phyloP scores from a whole-genome alignment of 2,329 filamentous ascomycete species.

The Exophiala dermatitidis region DNA sequence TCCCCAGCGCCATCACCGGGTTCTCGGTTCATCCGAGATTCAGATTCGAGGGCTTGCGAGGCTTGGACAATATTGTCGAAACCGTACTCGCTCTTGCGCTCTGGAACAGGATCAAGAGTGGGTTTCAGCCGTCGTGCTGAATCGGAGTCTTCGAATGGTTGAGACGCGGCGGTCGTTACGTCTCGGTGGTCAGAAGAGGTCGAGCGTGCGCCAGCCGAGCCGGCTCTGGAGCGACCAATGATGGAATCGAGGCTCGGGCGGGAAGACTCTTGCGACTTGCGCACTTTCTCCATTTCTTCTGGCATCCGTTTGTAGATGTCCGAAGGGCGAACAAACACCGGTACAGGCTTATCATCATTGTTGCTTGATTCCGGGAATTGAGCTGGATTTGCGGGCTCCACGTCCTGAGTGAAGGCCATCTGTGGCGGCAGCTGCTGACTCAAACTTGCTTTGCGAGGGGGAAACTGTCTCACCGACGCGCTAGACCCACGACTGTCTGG shows the following conservation, averaged over 20 bases:
- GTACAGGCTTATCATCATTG: slow-evolving; percentile 14
- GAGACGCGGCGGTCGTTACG: not conserved
- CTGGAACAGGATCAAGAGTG: slow-evolving; percentile 48
- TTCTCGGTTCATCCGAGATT: too few relatives aligned
- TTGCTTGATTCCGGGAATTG: not conserved
- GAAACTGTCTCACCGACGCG: slow-evolving; percentile 39
- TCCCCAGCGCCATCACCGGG: slow-evolving; percentile 9
- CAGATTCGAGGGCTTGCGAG: not conserved
- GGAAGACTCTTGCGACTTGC: slow-evolving; percentile 51
- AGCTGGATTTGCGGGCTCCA: slow-evolving; percentile 1
- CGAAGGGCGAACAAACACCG: slow-evolving; percentile 58
- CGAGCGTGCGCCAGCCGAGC: slow-evolving; percentile 24
- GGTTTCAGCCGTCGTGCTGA: slow-evolving; percentile 35
- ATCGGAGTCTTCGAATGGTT: slow-evolving; percentile 32
- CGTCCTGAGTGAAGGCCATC: slow-evolving; percentile 4
- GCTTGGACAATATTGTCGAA: slow-evolving; percentile 39
- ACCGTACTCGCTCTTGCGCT: slow-evolving; percentile 54
- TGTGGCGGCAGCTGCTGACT: slow-evolving; percentile 35
- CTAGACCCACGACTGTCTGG: slow-evolving; percentile 26
- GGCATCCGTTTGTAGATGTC: slow-evolving; percentile 69
- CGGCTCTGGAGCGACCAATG: slow-evolving; percentile 8
- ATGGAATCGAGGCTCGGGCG: slow-evolving; percentile 49
- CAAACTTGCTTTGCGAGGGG: slow-evolving; percentile 57
- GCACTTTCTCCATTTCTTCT: slow-evolving; percentile 55
- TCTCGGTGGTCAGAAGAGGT: slow-evolving; percentile 24